Evolutionary conservation across 306 rosid species (phyloP), one percentile per base, ranked within the genome.

Genomic region (Malus sylvestris): DNA sequence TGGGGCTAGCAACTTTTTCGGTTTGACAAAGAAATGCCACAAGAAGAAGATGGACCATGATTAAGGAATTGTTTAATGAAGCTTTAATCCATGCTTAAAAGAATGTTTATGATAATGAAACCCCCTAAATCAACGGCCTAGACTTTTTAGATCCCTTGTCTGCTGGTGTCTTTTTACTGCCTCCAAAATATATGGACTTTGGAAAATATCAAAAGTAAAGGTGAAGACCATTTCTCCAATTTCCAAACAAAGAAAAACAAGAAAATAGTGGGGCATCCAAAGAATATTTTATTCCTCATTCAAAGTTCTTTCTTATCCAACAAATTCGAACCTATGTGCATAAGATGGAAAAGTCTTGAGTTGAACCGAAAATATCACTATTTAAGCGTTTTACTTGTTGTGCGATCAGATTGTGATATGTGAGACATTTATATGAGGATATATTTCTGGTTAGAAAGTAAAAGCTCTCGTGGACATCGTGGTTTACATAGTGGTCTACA

Each of bases 11-110:
- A 49, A 49, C 33, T 27, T 42, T 63, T 33, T 4, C 44, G 38
- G 53, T 16, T 30, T 25, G 58, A 71, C 23, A 63, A 63, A 49
- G 70, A 27, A 64, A 49, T 65, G 3, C 55, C 52, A 30, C 29
- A 62, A 67, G n/a, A 62, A 46, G 49, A 44, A 45, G 44, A 69
- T 66, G 46, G 55, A 35, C 49, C 16, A 33, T 22, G n/a, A 25
- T 60, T 5, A 27, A 7, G 6, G 18, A 23, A 40, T 8, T 57
- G 57, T 49, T 64, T 60, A 23, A 14, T 62, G 16, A 15, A 20
- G 20, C 72, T 76, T 64, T 55, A 55, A 53, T 67, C 58, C 67
- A 18, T 66, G 40, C 73, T 76, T 55, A 51, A 40, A 40, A 70
- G 59, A 64, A 60, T 22, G 12, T 20, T 46, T 45, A 40, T 27